phyloP scores from a whole-genome alignment of 176 grass and related monocot genomes.

The Carex kokanica region DNA sequence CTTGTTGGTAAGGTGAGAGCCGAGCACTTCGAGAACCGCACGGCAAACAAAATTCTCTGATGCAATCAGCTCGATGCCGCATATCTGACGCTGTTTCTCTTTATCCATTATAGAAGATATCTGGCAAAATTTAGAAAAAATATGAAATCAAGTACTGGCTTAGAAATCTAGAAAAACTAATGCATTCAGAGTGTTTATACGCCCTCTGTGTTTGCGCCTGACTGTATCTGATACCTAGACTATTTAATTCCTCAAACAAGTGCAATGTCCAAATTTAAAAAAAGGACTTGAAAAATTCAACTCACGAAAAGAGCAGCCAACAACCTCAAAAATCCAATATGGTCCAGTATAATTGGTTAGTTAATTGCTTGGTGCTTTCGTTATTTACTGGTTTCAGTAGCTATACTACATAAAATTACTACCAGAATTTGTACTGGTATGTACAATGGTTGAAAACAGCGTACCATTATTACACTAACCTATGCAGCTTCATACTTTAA shows the following conservation, averaged over 20 bases:
- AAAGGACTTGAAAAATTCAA: neutral
- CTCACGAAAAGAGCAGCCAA: neutral
- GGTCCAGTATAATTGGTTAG: neutral
- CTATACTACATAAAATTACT: neutral
- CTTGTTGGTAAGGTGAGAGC: slow-evolving; percentile 65
- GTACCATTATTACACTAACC: neutral
- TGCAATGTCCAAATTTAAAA: neutral
- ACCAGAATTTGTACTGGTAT: neutral
- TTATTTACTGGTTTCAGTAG: neutral
- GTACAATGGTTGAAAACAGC: neutral
- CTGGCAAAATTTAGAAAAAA: slow-evolving; percentile 10
- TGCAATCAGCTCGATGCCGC: slow-evolving; percentile 63
- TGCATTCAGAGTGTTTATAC: neutral
- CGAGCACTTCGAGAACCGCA: slow-evolving; percentile 54
- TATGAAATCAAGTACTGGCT: neutral
- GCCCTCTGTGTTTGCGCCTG: neutral
- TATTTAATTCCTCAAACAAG: neutral
- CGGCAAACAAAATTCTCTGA: slow-evolving; percentile 72
- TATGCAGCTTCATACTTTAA: neutral
- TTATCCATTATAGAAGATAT: slow-evolving; percentile 30
- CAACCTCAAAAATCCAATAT: neutral
- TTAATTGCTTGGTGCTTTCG: neutral
- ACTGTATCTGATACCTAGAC: neutral
- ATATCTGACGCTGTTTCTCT: slow-evolving; percentile 38
- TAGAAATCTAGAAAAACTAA: neutral